phyloP scores from a whole-genome alignment of 2,329 filamentous ascomycete species.

The Curvularia sp. region DNA sequence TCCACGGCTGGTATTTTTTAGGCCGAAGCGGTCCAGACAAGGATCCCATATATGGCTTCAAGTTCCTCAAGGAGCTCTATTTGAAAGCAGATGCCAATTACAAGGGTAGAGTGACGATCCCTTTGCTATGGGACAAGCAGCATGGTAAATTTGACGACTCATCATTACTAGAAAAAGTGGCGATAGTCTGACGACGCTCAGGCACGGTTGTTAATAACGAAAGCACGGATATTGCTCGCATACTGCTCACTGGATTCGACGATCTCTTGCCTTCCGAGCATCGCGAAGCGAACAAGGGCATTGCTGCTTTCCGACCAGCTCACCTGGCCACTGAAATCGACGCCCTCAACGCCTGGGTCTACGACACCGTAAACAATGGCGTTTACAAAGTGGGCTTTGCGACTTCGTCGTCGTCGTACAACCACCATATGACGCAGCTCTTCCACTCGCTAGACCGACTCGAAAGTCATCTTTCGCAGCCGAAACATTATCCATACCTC shows the following conservation, averaged over 20 bases:
- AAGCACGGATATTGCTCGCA: constrained; percentile 45
- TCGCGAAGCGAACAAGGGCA: constrained; percentile 60
- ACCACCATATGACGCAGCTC: constrained; percentile 72
- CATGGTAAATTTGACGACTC: constrained; percentile 35
- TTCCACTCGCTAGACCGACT: constrained; percentile 79
- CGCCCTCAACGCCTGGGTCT: constrained; percentile 79
- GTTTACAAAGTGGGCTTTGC: constrained; percentile 76
- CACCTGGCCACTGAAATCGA: constrained; percentile 74
- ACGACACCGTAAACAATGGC: constrained; percentile 65
- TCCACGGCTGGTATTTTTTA: constrained; percentile 45
- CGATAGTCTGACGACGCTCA: constrained; percentile 20
- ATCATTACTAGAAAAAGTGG: background rate
- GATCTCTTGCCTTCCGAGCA: constrained; percentile 54
- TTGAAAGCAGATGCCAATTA: constrained; percentile 66
- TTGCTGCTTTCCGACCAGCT: constrained; percentile 71
- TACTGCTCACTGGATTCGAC: constrained; percentile 45
- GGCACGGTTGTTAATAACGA: constrained; percentile 48
- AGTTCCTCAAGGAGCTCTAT: constrained; percentile 69
- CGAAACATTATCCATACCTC: constrained; percentile 67
- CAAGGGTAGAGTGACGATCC: constrained; percentile 74
- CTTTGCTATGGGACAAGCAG: constrained; percentile 75
- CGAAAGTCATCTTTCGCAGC: constrained; percentile 70
- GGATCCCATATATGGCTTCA: constrained; percentile 43
- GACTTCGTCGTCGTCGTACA: constrained; percentile 82
- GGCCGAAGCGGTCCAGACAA: constrained; percentile 34